Evolutionary conservation across 2,329 filamentous ascomycete genomes (phyloP).

Genomic region (Colletotrichum orbiculare): DNA sequence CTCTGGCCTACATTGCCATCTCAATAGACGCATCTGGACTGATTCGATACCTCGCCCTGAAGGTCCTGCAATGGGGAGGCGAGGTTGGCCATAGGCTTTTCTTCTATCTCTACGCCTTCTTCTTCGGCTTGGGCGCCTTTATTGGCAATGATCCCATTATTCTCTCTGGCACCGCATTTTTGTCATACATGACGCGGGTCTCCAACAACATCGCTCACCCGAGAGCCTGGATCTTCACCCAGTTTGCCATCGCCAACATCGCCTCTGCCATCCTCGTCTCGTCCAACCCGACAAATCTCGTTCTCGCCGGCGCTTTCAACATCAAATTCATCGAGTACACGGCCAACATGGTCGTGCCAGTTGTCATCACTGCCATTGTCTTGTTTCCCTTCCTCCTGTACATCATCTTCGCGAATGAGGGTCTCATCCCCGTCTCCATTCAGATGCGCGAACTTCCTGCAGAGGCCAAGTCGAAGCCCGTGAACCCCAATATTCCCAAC

Average conservation of each 20-base stretch:
- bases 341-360: conserved; percentile 81
- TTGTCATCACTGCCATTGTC: conserved; percentile 73
- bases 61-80: conserved; percentile 74
- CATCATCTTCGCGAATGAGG: conserved; percentile 72
- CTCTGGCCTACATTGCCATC: conserved; percentile 80
- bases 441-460: conserved; percentile 75
- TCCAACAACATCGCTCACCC: conserved; percentile 77
- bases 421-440: conserved; percentile 73
- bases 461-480: conserved; percentile 65
- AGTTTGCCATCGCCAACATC: conserved; percentile 79
- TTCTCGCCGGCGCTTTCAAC: conserved; percentile 77
- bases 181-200: conserved; percentile 81
- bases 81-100: conserved; percentile 75
- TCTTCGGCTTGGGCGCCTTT: conserved; percentile 73
- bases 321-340: conserved; percentile 81
- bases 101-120: conserved; percentile 80
- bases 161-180: conserved; percentile 77
- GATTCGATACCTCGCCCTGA: conserved; percentile 77
- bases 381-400: conserved; percentile 78
- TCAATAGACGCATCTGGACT: conserved; percentile 81
- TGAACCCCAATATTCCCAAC: conserved; percentile 79
- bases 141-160: conserved; percentile 83
- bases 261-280: conserved; percentile 81
- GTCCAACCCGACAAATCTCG: conserved; percentile 81
- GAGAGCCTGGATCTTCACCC: conserved; percentile 77